phyloP scores from a whole-genome alignment of 148 eudicot genomes.

The Rhododendron williamsianum region DNA sequence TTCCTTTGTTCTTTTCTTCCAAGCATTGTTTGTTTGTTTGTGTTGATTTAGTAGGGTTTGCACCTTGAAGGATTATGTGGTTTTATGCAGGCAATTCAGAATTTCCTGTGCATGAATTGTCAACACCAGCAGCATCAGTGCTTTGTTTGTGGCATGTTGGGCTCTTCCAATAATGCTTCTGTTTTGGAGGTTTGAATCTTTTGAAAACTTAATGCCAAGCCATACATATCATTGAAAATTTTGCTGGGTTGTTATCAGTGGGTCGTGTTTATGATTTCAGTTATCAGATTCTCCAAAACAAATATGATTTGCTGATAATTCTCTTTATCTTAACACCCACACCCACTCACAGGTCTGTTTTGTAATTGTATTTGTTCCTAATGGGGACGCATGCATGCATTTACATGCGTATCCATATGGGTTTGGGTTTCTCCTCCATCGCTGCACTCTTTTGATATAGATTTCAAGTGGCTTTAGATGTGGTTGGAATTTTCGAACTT shows the following conservation, averaged over 20 bases:
- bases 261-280: background rate
- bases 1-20: background rate
- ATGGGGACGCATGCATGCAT: background rate
- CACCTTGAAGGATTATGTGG: conserved; percentile 5
- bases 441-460: background rate
- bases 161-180: conserved; percentile 57
- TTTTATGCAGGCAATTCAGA: conserved; percentile 50
- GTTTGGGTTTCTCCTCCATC: background rate
- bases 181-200: conserved; percentile 46
- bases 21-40: background rate
- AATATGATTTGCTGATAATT: background rate
- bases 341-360: background rate
- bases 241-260: background rate
- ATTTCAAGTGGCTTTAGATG: background rate
- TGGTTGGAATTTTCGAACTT: background rate
- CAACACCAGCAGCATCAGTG: conserved; percentile 70
- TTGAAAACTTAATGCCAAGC: background rate
- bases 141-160: conserved; percentile 63
- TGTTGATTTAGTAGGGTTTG: background rate
- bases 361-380: background rate
- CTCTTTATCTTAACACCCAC: background rate
- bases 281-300: background rate
- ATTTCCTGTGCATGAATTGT: conserved; percentile 69
- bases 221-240: background rate
- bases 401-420: background rate